A percentile compares a stretch with the other conserved stretches of the same genome.
Conservation (phyloP, 2,329 filamentous ascomycete species). For the Diplodia sapinea region DNA sequence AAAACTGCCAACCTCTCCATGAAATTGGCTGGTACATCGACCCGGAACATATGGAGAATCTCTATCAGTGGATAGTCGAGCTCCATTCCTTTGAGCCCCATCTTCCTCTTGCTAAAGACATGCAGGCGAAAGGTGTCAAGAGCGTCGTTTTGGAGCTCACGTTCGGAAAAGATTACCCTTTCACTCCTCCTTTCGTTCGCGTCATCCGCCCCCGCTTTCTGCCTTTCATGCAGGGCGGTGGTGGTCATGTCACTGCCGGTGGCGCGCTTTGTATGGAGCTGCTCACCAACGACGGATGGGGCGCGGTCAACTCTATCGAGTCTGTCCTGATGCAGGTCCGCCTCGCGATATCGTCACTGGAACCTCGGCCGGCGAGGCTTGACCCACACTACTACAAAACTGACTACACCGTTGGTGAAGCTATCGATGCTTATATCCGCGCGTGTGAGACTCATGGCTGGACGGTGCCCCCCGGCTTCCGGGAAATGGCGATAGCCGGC, state of each 20-base stretch:
- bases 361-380: conserved; percentile 76
- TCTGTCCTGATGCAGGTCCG: conserved; percentile 81
- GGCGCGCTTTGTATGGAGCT: conserved; percentile 87
- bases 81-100: conserved; percentile 77
- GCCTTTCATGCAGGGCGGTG: conserved; percentile 72
- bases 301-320: conserved; percentile 73
- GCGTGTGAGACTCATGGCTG: conserved; percentile 74
- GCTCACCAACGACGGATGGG: conserved; percentile 84
- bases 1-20: conserved; percentile 64
- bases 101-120: conserved; percentile 75
- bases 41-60: conserved; percentile 64
- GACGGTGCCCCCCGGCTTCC: conserved; percentile 64
- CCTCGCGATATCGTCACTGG: conserved; percentile 71
- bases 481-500: neutral
- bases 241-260: conserved; percentile 83
- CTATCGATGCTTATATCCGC: conserved; percentile 73
- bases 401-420: conserved; percentile 73
- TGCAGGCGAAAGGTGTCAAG: conserved; percentile 65
- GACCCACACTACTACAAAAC: conserved; percentile 39
- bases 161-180: conserved; percentile 77
- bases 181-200: conserved; percentile 81
- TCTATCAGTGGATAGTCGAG: conserved; percentile 92
- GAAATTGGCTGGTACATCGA: conserved; percentile 87
- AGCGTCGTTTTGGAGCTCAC: conserved; percentile 83
- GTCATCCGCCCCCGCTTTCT: conserved; percentile 82